Evolutionary conservation across 164 flowering plant genomes (phyloP).

Genomic region (Aristolochia contorta): DNA sequence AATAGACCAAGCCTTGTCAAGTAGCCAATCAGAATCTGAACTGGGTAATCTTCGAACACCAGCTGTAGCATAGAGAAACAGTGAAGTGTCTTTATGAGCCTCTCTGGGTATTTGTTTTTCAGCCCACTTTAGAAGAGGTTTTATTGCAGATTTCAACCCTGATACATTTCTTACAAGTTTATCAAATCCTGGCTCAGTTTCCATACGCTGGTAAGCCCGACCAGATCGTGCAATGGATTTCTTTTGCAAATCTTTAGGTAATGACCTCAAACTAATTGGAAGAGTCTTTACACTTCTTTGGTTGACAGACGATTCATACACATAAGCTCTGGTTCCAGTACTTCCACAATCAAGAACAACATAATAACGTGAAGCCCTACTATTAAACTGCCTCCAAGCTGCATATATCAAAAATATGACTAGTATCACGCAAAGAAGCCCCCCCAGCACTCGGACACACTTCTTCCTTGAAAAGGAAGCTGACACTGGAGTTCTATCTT

Average conservation of each 20-base stretch:
- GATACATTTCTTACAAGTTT: slow-evolving; percentile 69
- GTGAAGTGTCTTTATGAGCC: slow-evolving; percentile 67
- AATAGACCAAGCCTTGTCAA: slow-evolving; percentile 71
- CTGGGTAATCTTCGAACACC: slow-evolving; percentile 79
- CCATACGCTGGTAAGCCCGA: slow-evolving; percentile 91
- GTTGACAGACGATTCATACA: slow-evolving; percentile 51
- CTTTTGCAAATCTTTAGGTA: slow-evolving; percentile 37
- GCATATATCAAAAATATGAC: slow-evolving; percentile 29
- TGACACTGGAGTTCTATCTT: slow-evolving; percentile 46
- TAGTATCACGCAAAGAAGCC: slow-evolving; percentile 38
- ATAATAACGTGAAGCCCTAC: slow-evolving; percentile 48
- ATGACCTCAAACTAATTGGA: slow-evolving; percentile 51
- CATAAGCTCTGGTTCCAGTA: slow-evolving; percentile 87
- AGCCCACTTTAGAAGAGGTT: slow-evolving; percentile 88
- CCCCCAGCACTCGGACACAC: slow-evolving; percentile 36
- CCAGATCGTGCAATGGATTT: slow-evolving; percentile 46
- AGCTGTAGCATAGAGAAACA: slow-evolving; percentile 90
- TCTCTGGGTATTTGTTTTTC: slow-evolving; percentile 82
- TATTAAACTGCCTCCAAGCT: slow-evolving; percentile 25
- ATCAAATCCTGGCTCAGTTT: slow-evolving; percentile 95
- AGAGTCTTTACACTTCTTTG: slow-evolving; percentile 29
- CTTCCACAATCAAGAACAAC: slow-evolving; percentile 95
- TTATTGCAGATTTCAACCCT: slow-evolving; percentile 62
- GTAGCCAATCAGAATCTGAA: slow-evolving; percentile 80
- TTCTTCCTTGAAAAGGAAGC: slow-evolving; percentile 31